Evolutionary conservation across 768 basidiomycete genomes (phyloP), one percentile per base, ranked within the genome.

Genomic region (Naganishia vaughanmartiniae): DNA sequence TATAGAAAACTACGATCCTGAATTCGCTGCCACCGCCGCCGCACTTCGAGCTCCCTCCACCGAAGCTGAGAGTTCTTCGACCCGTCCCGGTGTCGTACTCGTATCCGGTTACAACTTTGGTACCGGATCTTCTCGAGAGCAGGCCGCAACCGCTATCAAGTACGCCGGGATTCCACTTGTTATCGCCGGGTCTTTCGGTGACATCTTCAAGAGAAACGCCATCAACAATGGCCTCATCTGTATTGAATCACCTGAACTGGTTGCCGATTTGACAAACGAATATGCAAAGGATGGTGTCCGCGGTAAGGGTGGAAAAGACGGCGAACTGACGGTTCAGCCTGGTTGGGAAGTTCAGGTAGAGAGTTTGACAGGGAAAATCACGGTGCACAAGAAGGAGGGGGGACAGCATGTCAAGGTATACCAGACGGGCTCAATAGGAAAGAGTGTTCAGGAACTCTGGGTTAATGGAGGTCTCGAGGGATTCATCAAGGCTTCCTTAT

Each of bases 191-290:
- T 96, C 93, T 34, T 99, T 99, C 75, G 95, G 96, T 12, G 96
- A 99, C 80, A 98, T 98, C 77, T 99, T 96, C 86, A 97, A 98
- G 84, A 88, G 96, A 36, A 99, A 99, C 81, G 90, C 93, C 21
- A 98, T 98, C 83, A 99, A 99, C 83, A 98, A 99, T 79, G 95
- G 93, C 12, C 85, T 99, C 7, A 91, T 99, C 63, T 96, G 96
- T 78, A 82, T 97, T 54, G 95, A 98, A 82, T 90, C 88, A 70
- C 94, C 95, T 0, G 90, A 90, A 76, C 87, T 99, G 48, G 89
- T 98, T 21, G 82, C 84, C 21, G 93, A 96, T 74, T 84, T 98
- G 67, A 97, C 96, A 0, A 82, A 83, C 48, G 81, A 83, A 56
- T 92, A 89, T 78, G 90, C 88, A 0, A 88, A 87, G 80, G 88